A percentile compares a stretch with the other conserved stretches of the same genome.
Conservation (phyloP, 2,329 filamentous ascomycete species). For the Trichophyton simii region DNA sequence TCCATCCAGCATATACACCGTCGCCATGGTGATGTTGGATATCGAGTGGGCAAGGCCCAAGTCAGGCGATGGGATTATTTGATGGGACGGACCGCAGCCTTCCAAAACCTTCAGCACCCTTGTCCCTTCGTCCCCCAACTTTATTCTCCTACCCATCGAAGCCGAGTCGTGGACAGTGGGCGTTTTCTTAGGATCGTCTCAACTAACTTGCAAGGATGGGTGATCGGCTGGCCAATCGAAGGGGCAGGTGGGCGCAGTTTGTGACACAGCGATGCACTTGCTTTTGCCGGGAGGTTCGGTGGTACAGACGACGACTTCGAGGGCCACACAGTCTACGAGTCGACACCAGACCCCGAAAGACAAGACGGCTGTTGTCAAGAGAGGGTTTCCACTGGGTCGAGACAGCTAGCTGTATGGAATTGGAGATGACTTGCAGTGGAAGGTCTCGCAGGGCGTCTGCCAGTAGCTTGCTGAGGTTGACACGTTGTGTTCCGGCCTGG, state of each 20-base stretch:
- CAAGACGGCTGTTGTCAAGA: background rate
- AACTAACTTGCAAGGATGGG: background rate
- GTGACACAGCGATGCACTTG: background rate
- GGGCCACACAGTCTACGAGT: background rate
- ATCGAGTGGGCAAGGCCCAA: background rate
- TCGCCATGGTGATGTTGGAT: background rate
- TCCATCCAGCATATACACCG: background rate
- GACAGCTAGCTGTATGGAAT: background rate
- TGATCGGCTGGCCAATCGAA: background rate
- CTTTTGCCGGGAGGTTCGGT: background rate
- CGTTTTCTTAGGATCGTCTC: constrained; percentile 3
- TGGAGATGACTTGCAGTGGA: background rate
- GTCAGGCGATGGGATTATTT: background rate
- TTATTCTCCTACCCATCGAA: background rate
- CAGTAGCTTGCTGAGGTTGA: background rate
- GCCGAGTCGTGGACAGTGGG: background rate
- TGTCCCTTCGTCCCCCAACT: background rate
- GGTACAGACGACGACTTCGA: background rate
- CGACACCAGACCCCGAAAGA: background rate
- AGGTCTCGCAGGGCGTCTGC: background rate
- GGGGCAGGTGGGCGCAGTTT: background rate
- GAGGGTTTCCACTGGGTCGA: background rate
- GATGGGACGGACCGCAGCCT: background rate
- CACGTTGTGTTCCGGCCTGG: background rate
- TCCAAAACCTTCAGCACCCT: background rate